Evolutionary conservation across 2,329 filamentous ascomycete species (phyloP), one percentile per base, ranked within the genome.

Genomic region (Nemania abortiva): DNA sequence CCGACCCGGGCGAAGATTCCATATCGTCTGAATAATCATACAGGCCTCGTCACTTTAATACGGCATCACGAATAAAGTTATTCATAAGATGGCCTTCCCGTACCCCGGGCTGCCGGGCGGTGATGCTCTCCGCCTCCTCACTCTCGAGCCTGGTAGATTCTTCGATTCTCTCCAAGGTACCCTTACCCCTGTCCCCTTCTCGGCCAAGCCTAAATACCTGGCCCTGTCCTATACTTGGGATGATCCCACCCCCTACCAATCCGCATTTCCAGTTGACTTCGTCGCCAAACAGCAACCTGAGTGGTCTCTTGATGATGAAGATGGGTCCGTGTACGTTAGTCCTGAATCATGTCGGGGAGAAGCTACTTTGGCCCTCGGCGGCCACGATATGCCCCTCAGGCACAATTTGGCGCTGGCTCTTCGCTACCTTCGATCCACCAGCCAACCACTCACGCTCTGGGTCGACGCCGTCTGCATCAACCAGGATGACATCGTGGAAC

Each of bases 401-500:
- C 55, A 54, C 37, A 65, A 65, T 49, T 53, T 65, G 37, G 56
- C 63, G n/a, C 49, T 60, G 37, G 63, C 55, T 4, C 55, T 65
- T 49, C 63, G 56, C 22, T 61, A 61, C 56, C 10, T 66, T 13
- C 49, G 63, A 20, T 66, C 63, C 2, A 20, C 50, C 3, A 65
- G 34, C 37, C 57, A 39, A 5, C 49, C 49, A 27, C 56, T 60
- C 22, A 53, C 34, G 1, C 22, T 66, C 13, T 67, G 65, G 59
- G 54, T 65, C 39, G 61, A 68, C 37, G 61, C 66, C 22, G 49
- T 68, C 20, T 68, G 66, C 42, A 68, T 65, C 31, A 68, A 68
- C 29, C 61, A 65, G 52, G 52, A 39, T 5, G 47, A 67, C 15
- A 39, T 67, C 9, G 53, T 63, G 10, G 65, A 67, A 47, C 58